phyloP scores from a whole-genome alignment of 164 flowering plant species.

The Umbellularia californica region DNA sequence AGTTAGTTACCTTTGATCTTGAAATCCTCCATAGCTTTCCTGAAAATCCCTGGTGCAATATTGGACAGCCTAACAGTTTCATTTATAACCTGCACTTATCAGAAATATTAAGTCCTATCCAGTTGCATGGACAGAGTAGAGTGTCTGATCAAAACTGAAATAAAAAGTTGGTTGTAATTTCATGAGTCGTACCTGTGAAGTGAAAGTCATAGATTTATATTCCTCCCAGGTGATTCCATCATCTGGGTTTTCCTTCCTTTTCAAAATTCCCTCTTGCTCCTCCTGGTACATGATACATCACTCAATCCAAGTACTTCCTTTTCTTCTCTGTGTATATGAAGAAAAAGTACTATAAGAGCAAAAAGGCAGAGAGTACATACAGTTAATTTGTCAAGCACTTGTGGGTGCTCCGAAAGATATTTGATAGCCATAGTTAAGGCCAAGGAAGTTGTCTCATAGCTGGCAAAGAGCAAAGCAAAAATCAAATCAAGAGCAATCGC shows the following conservation, averaged over 20 bases:
- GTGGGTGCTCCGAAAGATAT: constrained; percentile 50
- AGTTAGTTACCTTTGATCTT: constrained; percentile 23
- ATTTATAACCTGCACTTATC: constrained; percentile 29
- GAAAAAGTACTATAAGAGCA: no score
- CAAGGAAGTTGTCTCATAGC: constrained; percentile 36
- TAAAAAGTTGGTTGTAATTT: not conserved
- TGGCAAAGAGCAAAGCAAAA: constrained; percentile 38
- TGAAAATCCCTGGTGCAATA: constrained; percentile 33
- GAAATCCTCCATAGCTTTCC: constrained; percentile 29
- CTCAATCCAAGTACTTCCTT: not conserved
- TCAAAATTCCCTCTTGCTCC: constrained; percentile 31
- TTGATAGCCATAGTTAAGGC: constrained; percentile 31
- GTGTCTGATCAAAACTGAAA: not conserved
- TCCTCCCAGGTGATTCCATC: constrained; percentile 34
- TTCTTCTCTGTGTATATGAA: not conserved
- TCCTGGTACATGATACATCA: constrained; percentile 14
- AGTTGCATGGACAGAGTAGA: not conserved
- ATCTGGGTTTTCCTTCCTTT: constrained; percentile 19
- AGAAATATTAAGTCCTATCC: not conserved
- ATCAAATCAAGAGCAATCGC: constrained; percentile 30
- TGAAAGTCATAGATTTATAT: constrained; percentile 42
- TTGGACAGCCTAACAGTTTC: constrained; percentile 39
- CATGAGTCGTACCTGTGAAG: constrained; percentile 24
- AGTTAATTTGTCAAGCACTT: constrained; percentile 54
- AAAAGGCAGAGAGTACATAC: constrained; percentile 28